A percentile compares a stretch with the other conserved stretches of the same genome.
These are phyloP conservation scores for Lumnitzera racemosa DNA, from an alignment of 345 rosid species.

Conservation along the genomic window DNA sequence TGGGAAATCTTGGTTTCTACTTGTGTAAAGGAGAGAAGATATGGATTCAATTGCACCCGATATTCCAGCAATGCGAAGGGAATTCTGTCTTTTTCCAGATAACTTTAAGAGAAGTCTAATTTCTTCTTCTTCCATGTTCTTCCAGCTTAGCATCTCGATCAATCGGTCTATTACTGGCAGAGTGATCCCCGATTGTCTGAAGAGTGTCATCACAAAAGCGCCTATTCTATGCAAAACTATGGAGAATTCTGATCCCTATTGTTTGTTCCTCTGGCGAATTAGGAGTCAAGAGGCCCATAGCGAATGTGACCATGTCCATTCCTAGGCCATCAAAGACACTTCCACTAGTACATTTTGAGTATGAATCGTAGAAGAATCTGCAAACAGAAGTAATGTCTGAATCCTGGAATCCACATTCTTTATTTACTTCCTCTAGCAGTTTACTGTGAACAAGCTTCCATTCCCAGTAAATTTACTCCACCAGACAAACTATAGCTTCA, in stretches of 20 bases:
- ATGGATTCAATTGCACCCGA: conserved; percentile 87
- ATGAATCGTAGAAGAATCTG: conserved; percentile 79
- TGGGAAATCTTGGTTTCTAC: conserved; percentile 28
- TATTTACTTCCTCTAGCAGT: conserved; percentile 55
- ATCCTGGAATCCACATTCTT: conserved; percentile 50
- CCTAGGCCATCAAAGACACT: conserved; percentile 72
- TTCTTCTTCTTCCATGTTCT: conserved; percentile 68
- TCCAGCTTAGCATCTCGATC: conserved; percentile 86
- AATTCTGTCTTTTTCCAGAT: conserved; percentile 62
- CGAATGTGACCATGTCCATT: conserved; percentile 75
- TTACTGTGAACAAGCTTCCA: conserved; percentile 10
- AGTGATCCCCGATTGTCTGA: conserved; percentile 62
- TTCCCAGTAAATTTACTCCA: conserved; percentile 78
- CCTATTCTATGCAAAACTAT: conserved; percentile 30
- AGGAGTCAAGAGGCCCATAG: conserved; percentile 64
- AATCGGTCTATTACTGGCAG: conserved; percentile 53
- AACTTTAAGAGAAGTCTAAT: conserved; percentile 54
- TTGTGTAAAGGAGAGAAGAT: conserved; percentile 62
- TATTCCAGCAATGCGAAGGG: conserved; percentile 62
- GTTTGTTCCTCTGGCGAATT: conserved; percentile 74
- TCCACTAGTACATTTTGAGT: conserved; percentile 67
- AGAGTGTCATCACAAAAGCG: conserved; percentile 55
- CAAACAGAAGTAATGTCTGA: conserved; percentile 46
- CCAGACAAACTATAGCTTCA: conserved; percentile 60
- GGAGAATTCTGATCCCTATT: conserved; percentile 56